Percentiles rank a stretch among this genome's conserved stretches.
phyloP scores from a whole-genome alignment of 2,329 filamentous ascomycete genomes.

The Exophiala sp. region DNA sequence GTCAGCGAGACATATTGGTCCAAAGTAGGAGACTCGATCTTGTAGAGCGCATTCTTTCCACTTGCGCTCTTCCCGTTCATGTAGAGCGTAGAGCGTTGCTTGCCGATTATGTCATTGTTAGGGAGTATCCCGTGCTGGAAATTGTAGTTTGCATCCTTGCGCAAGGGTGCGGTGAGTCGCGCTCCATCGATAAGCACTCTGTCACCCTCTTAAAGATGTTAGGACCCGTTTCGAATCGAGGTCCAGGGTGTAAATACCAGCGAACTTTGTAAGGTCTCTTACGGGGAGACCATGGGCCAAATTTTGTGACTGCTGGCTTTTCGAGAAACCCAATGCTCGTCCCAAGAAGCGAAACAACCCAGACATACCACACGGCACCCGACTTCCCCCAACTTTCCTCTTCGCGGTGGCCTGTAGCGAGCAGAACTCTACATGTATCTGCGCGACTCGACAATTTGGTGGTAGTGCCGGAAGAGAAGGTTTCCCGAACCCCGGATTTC shows the following conservation, averaged over 20 bases:
- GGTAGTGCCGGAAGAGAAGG: conserved; percentile 2
- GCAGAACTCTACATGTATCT: not conserved
- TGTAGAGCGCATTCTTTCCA: conserved; percentile 15
- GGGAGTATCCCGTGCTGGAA: conserved; percentile 32
- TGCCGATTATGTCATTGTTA: conserved; percentile 62
- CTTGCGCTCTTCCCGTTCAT: conserved; percentile 11
- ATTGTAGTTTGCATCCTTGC: conserved; percentile 34
- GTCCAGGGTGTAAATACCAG: conserved; percentile 3
- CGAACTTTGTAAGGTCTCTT: conserved; percentile 14
- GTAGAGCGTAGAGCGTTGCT: conserved; percentile 31
- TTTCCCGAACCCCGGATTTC: conserved; percentile 17
- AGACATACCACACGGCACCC: conserved; percentile 15
- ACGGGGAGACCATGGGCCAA: not conserved
- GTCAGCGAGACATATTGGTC: conserved; percentile 69
- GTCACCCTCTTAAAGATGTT: conserved; percentile 39
- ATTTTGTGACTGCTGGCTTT: not conserved
- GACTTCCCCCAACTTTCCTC: not conserved
- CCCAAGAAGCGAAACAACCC: conserved; percentile 7
- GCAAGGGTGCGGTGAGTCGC: conserved; percentile 43
- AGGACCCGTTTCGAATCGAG: not conserved
- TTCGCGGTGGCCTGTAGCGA: not conserved
- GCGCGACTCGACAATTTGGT: not conserved
- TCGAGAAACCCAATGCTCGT: conserved; percentile 14
- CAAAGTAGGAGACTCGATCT: conserved; percentile 53
- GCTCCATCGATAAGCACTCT: conserved; percentile 40